phyloP scores from a whole-genome alignment of 2,329 filamentous ascomycete species.

The Amphichorda felina region DNA sequence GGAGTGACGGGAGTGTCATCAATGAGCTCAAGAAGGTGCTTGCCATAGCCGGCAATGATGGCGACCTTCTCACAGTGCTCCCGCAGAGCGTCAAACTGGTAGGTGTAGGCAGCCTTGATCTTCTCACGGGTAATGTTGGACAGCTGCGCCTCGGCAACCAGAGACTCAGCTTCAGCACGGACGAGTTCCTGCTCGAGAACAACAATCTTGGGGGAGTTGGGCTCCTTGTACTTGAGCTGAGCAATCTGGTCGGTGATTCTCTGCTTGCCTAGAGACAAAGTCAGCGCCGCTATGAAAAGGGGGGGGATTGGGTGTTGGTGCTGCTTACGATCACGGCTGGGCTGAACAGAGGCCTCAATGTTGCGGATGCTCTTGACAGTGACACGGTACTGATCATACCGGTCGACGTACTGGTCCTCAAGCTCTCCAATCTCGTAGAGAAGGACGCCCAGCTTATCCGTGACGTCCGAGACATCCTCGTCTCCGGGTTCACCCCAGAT shows the following conservation, averaged over 20 bases:
- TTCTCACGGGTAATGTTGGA: slow-evolving; percentile 99
- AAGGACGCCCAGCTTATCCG: slow-evolving; percentile 94
- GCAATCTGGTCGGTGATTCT: slow-evolving; percentile 99
- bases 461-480: slow-evolving; percentile 96
- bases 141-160: slow-evolving; percentile 93
- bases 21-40: slow-evolving; percentile 93
- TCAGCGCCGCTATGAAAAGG: slow-evolving; percentile 4
- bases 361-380: slow-evolving; percentile 99
- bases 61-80: slow-evolving; percentile 98
- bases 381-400: slow-evolving; percentile 97
- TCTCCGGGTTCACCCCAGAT: slow-evolving; percentile 94
- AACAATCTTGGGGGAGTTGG: slow-evolving; percentile 93
- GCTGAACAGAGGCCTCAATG: slow-evolving; percentile 96
- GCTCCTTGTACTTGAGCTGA: slow-evolving; percentile 99
- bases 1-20: slow-evolving; percentile 96
- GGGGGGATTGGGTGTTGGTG: neutral
- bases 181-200: slow-evolving; percentile 98
- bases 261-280: slow-evolving; percentile 62
- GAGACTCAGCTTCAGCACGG: slow-evolving; percentile 94
- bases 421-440: slow-evolving; percentile 98
- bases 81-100: slow-evolving; percentile 94
- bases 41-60: slow-evolving; percentile 94
- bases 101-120: slow-evolving; percentile 94
- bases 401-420: slow-evolving; percentile 96
- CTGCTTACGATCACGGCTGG: slow-evolving; percentile 80